Percentiles rank a stretch among this genome's conserved stretches.
Evolutionary conservation across 768 basidiomycete species (phyloP).

Genomic region (Coprinopsis cinerea): DNA sequence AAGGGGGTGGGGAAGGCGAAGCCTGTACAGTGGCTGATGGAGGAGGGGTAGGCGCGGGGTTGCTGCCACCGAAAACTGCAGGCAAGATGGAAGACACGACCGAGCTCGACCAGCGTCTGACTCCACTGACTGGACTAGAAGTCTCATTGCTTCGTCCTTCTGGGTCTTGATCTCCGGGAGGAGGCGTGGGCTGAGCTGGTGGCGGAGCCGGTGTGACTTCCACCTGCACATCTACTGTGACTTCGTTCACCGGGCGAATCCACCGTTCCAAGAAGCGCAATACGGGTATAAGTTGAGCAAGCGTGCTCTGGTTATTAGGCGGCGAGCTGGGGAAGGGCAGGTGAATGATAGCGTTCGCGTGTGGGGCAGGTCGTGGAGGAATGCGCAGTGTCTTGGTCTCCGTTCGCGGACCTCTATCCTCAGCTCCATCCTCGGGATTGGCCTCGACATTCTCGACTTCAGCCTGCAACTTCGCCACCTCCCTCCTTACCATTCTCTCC

Average conservation of each 20-base stretch:
- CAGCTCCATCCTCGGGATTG: constrained; percentile 14
- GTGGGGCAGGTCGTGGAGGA: constrained; percentile 58
- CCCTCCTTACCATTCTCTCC: constrained; percentile 31
- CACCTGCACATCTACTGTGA: constrained; percentile 8
- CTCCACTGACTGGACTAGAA: no score
- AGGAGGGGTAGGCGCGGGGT: constrained; percentile 4
- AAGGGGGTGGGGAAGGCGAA: constrained; percentile 5
- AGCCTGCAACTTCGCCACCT: constrained; percentile 18
- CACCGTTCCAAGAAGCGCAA: constrained; percentile 65
- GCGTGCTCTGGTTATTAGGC: constrained; percentile 43
- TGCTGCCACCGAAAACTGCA: constrained; percentile 1
- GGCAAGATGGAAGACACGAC: constrained; percentile 9
- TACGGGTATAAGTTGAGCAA: constrained; percentile 55
- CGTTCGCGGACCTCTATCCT: constrained; percentile 1
- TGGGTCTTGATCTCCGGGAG: background rate
- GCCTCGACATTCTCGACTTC: constrained; percentile 22
- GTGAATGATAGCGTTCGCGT: constrained; percentile 67
- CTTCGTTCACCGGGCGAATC: constrained; percentile 37
- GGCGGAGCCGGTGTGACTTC: constrained; percentile 1
- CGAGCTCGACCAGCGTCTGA: constrained; percentile 10
- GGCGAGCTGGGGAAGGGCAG: constrained; percentile 72
- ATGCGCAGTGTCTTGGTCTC: constrained; percentile 28
- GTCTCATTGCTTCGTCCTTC: background rate
- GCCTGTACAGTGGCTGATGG: background rate
- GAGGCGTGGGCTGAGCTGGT: background rate